phyloP scores from a whole-genome alignment of 176 grass and related monocot species.

The Hordeum marinum region DNA sequence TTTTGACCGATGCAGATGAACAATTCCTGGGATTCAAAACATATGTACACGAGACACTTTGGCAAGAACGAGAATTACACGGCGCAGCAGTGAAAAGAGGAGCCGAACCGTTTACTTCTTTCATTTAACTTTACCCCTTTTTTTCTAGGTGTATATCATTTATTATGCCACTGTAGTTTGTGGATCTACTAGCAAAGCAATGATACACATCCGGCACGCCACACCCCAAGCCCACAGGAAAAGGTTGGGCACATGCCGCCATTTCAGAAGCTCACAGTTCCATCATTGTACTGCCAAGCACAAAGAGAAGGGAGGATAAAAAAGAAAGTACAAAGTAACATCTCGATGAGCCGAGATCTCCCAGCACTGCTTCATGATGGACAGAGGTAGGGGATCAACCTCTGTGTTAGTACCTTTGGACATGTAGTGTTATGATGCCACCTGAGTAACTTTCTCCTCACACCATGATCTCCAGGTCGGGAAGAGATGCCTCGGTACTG shows the following conservation, averaged over 20 bases:
- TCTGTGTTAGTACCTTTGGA: background rate
- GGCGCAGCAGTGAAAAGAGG: background rate
- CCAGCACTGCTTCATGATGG: background rate
- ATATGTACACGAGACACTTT: background rate
- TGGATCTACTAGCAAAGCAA: background rate
- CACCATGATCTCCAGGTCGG: background rate
- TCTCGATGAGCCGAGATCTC: background rate
- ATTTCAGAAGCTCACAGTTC: conserved; percentile 9
- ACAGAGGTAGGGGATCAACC: background rate
- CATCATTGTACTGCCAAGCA: background rate
- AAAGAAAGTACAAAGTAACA: background rate
- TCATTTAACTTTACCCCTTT: background rate
- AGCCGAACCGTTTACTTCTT: background rate
- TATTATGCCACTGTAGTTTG: background rate
- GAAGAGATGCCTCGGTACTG: background rate
- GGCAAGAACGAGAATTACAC: background rate
- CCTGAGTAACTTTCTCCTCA: background rate
- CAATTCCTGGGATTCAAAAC: background rate
- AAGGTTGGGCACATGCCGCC: background rate
- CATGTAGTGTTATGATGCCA: background rate
- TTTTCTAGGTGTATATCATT: background rate
- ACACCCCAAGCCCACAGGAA: background rate
- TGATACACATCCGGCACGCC: background rate
- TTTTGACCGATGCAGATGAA: background rate
- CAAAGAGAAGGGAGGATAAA: no score